phyloP scores from a whole-genome alignment of 768 basidiomycete species.

The Auricularia heimuer region DNA sequence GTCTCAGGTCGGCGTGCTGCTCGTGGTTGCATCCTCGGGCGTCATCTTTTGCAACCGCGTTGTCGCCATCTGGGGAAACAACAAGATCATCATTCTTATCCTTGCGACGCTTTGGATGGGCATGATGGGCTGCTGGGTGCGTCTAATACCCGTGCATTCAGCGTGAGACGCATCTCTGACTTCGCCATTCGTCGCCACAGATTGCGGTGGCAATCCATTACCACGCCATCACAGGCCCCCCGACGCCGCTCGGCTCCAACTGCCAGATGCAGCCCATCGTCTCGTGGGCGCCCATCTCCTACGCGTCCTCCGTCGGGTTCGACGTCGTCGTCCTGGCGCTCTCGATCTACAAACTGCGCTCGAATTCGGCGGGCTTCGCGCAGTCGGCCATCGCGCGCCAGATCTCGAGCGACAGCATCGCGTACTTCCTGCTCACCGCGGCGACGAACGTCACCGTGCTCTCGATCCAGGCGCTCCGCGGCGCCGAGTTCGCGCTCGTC shows the following conservation, averaged over 20 bases:
- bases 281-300: conserved; percentile 26
- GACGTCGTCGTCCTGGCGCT: conserved; percentile 20
- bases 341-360: conserved; percentile 15
- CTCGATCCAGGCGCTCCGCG: conserved; percentile 18
- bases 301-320: conserved; percentile 23
- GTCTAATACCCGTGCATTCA: background rate
- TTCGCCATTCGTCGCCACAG: conserved; percentile 9
- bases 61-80: conserved; percentile 24
- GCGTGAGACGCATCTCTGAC: background rate
- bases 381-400: background rate
- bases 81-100: conserved; percentile 17
- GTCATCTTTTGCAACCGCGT: conserved; percentile 26
- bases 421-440: conserved; percentile 16
- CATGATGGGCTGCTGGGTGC: conserved; percentile 25
- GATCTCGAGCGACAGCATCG: background rate
- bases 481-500: conserved; percentile 17
- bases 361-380: background rate
- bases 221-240: conserved; percentile 16
- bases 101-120: conserved; percentile 17
- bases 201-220: conserved; percentile 25
- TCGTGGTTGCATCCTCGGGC: conserved; percentile 24
- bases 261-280: conserved; percentile 24
- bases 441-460: conserved; percentile 21
- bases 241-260: conserved; percentile 24
- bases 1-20: conserved; percentile 21